Evolutionary conservation across 495 filamentous ascomycete species (phyloP), one percentile per base, ranked within the genome.

Genomic region (Durotheca rogersii): DNA sequence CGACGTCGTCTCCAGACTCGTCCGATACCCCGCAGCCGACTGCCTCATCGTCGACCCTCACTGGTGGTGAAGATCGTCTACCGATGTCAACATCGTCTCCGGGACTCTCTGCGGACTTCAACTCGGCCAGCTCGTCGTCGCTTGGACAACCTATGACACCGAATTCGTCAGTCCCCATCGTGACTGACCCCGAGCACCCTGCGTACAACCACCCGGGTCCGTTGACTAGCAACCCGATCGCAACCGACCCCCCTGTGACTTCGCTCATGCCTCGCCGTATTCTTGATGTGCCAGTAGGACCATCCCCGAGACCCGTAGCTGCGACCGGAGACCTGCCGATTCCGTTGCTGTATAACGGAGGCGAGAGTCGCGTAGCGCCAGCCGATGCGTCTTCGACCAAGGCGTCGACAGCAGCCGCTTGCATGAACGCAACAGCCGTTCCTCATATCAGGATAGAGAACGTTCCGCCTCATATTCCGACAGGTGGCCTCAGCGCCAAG

Each of bases 391-490:
- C 42, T 0, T 41, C 49, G 4, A 16, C 40, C 5, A 35, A 52
- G 39, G 14, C 46, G 11, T 48, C 40, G 6, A 9, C 30, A 3
- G 30, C 37, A 14, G 42, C 23, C 2, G 29, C 36, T 11, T 34
- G 41, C n/a, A 33, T 27, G 17, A 33, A 21, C 7, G 23, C 36
- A 0, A 29, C 41, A 7, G 20, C 48, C 6, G 16, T 55, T 21
- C 21, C 31, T n/a, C 20, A 18, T 7, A 41, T 43, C 27, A 56
- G 52, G 17, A 47, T 14, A 12, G 60, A 69, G 41, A 66, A 62
- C 27, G 29, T 44, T 4, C 53, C 56, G 2, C 55, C 62, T 11
- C 29, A 31, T n/a, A 17, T 17, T 32, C 47, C 55, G 16, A 36
- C 14, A 1, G 11, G 12, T 19, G 38, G 17, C n/a, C 16, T 51